A percentile compares a stretch with the other conserved stretches of the same genome.
These are phyloP conservation scores for Sanguinoderma infundibulare DNA, from an alignment of 1,284 basidiomycete species.

Conservation along the genomic window DNA sequence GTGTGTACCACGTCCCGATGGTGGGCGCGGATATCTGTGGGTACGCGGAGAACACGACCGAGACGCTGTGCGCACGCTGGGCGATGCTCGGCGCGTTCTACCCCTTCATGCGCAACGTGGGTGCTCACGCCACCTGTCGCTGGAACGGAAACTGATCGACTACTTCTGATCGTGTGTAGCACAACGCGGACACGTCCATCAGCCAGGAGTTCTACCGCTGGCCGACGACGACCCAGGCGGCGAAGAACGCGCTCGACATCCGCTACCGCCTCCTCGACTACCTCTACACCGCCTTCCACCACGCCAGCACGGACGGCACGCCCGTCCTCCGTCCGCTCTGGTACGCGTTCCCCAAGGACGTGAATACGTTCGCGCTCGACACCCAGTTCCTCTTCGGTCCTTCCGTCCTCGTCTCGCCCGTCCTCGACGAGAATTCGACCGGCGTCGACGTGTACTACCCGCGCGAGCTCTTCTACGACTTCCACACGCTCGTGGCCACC, in stretches of 20 bases:
- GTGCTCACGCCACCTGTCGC: slow-evolving; percentile 22
- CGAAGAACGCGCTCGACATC: slow-evolving; percentile 62
- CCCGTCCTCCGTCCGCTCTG: slow-evolving; percentile 66
- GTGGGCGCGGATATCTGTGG: slow-evolving; percentile 74
- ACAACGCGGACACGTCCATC: slow-evolving; percentile 56
- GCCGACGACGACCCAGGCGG: slow-evolving; percentile 60
- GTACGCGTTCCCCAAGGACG: slow-evolving; percentile 69
- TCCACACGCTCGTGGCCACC: slow-evolving; percentile 48
- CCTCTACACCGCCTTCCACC: slow-evolving; percentile 72
- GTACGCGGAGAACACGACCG: slow-evolving; percentile 64
- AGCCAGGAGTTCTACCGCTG: slow-evolving; percentile 75
- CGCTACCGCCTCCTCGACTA: slow-evolving; percentile 75
- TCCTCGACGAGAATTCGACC: slow-evolving; percentile 64
- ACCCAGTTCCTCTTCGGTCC: slow-evolving; percentile 73
- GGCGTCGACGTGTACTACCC: slow-evolving; percentile 67
- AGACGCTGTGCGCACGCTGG: slow-evolving; percentile 69
- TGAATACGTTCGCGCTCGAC: slow-evolving; percentile 60
- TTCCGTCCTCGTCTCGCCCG: slow-evolving; percentile 70
- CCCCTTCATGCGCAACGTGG: slow-evolving; percentile 73
- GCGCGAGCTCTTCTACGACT: slow-evolving; percentile 69
- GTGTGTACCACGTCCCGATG: slow-evolving; percentile 70
- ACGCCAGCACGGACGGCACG: slow-evolving; percentile 60
- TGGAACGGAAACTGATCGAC: not conserved
- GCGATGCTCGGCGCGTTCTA: slow-evolving; percentile 72
- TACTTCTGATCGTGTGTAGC: slow-evolving; percentile 43